Evolutionary conservation across 306 rosid genomes (phyloP).

Genomic region (Parietaria judaica): DNA sequence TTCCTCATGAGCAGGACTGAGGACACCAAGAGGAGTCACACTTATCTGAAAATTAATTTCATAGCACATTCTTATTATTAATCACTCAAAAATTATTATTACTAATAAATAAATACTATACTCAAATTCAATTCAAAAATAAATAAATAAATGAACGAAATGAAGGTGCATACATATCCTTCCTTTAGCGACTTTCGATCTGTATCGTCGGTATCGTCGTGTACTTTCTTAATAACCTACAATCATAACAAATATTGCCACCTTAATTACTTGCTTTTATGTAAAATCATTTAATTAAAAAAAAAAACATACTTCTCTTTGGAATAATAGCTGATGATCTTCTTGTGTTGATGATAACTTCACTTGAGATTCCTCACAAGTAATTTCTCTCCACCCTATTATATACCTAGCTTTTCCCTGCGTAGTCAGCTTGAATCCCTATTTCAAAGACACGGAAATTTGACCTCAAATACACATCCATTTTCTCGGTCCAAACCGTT

Average conservation of each 20-base stretch:
- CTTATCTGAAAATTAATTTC: background rate
- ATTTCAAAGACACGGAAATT: slow-evolving; percentile 25
- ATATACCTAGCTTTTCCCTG: slow-evolving; percentile 49
- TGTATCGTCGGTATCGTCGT: slow-evolving; percentile 34
- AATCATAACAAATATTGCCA: background rate
- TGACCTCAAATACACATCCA: background rate
- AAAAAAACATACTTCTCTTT: slow-evolving; percentile 50
- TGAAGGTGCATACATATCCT: slow-evolving; percentile 60
- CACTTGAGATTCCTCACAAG: slow-evolving; percentile 31
- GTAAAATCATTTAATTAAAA: background rate
- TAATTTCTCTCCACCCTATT: slow-evolving; percentile 58
- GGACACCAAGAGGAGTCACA: slow-evolving; percentile 6
- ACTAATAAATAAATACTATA: background rate
- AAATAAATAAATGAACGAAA: no score
- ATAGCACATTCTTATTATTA: background rate
- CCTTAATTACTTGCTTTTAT: background rate
- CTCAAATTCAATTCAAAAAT: background rate
- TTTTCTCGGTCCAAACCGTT: no score
- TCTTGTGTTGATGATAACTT: slow-evolving; percentile 46
- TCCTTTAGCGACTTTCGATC: slow-evolving; percentile 47
- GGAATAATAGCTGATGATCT: slow-evolving; percentile 26
- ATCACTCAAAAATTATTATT: background rate
- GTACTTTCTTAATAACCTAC: slow-evolving; percentile 9
- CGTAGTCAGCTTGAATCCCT: slow-evolving; percentile 83
- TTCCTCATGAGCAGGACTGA: background rate